phyloP scores from a whole-genome alignment of 768 basidiomycete species.

The Lactifluus pinguis region DNA sequence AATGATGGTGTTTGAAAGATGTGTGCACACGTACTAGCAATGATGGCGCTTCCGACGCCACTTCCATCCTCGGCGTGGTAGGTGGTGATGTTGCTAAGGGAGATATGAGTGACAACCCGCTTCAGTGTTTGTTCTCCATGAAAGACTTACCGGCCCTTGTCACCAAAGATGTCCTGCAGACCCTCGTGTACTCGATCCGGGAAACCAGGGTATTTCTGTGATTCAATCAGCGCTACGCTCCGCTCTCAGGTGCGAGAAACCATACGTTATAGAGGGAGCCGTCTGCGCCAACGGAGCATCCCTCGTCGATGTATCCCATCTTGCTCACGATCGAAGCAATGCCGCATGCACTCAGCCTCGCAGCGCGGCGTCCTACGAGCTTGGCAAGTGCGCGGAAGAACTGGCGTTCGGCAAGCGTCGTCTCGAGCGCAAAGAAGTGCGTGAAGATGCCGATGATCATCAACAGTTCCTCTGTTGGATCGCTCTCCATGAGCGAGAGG shows the following conservation, averaged over 20 bases:
- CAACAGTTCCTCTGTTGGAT: conserved; percentile 92
- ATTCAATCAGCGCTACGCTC: background rate
- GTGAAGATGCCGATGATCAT: conserved; percentile 97
- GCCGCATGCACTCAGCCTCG: conserved; percentile 86
- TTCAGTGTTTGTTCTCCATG: background rate
- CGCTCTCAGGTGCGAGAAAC: conserved; percentile 7
- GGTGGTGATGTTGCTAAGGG: conserved; percentile 57
- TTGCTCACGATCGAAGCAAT: conserved; percentile 95
- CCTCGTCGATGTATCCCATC: conserved; percentile 88
- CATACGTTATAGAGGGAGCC: conserved; percentile 91
- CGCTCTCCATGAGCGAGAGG: conserved; percentile 94
- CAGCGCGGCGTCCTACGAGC: conserved; percentile 82
- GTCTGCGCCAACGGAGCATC: conserved; percentile 84
- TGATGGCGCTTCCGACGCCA: conserved; percentile 94
- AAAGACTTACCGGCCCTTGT: conserved; percentile 73
- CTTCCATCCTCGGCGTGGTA: conserved; percentile 86
- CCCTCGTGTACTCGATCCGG: conserved; percentile 90
- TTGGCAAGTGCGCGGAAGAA: conserved; percentile 94
- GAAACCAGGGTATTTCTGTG: conserved; percentile 94
- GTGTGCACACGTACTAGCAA: conserved; percentile 53
- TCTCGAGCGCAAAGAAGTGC: conserved; percentile 95
- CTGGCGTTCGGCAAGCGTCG: conserved; percentile 90
- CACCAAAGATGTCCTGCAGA: conserved; percentile 89
- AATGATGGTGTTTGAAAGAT: background rate
- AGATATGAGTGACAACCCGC: background rate